Percentiles rank a stretch among this genome's conserved stretches.
Evolutionary conservation across 169 alveolate species (phyloP).

Genomic region (Cryptosporidium muris): DNA sequence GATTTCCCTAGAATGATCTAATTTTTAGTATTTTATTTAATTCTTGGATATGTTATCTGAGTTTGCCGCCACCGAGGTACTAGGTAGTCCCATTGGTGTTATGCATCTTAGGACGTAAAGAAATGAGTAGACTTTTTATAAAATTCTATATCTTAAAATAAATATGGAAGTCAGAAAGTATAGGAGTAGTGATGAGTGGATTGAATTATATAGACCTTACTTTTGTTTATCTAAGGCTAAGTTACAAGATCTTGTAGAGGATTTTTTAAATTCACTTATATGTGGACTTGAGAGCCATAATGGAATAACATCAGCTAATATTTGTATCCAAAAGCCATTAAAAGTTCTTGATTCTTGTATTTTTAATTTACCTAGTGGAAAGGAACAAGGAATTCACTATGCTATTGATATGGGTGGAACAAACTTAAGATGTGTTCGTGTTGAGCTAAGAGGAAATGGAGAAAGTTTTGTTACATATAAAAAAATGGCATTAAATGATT

Average conservation of each 20-base stretch:
- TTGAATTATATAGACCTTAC: constrained; percentile 17
- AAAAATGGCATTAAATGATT: constrained; percentile 34
- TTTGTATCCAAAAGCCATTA: constrained; percentile 23
- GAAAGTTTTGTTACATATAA: constrained; percentile 9
- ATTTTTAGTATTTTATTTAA: no score
- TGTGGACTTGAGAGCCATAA: constrained; percentile 23
- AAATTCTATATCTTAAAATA: no score
- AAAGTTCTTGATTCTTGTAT: constrained; percentile 88
- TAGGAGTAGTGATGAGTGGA: no score
- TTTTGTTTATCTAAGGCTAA: constrained; percentile 11
- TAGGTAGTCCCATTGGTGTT: no score
- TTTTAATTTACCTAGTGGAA: constrained; percentile 83
- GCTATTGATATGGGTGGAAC: constrained; percentile 92
- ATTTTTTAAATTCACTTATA: constrained; percentile 14
- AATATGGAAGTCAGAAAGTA: no score
- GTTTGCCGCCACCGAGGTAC: no score
- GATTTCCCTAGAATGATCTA: no score
- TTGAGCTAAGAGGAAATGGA: constrained; percentile 81
- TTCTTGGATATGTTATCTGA: no score
- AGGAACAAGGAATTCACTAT: constrained; percentile 86
- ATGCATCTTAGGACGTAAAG: no score
- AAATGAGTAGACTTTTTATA: no score
- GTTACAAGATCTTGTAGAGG: constrained; percentile 26
- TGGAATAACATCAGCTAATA: background rate
- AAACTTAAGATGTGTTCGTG: constrained; percentile 85